Percentiles rank a stretch among this genome's conserved stretches.
phyloP scores from a whole-genome alignment of 331 rosid species.

The Malus hybrid region DNA sequence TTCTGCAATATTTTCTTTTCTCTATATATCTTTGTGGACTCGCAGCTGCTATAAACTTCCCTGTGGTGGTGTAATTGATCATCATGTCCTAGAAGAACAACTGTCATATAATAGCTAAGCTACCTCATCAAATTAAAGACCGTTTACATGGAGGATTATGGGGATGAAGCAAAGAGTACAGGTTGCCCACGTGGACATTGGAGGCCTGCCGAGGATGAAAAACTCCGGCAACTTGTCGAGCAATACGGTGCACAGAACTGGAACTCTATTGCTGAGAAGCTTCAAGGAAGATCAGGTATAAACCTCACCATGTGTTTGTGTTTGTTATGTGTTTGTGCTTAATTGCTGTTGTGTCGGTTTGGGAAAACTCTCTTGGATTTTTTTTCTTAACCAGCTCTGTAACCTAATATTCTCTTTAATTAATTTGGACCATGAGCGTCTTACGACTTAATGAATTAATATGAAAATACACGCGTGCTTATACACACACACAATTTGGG shows the following conservation, averaged over 20 bases:
- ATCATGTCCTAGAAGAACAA: not conserved
- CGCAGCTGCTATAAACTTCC: not conserved
- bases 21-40: conserved; percentile 25
- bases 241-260: conserved; percentile 87
- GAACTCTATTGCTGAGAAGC: conserved; percentile 91
- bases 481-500: not conserved
- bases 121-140: not conserved
- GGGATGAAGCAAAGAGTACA: conserved; percentile 38
- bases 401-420: not conserved
- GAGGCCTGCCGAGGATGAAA: conserved; percentile 89
- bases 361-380: not conserved
- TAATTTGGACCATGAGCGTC: not conserved
- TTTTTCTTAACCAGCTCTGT: not conserved
- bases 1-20: conserved; percentile 27
- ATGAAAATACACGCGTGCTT: no score
- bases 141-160: conserved; percentile 46
- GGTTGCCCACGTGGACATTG: conserved; percentile 81
- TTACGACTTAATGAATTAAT: not conserved
- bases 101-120: not conserved
- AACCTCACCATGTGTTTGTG: not conserved
- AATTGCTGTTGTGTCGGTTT: not conserved
- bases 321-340: not conserved
- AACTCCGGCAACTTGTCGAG: conserved; percentile 62
- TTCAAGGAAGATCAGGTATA: conserved; percentile 95
- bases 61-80: not conserved